Conservation (phyloP, 2,329 filamentous ascomycete genomes). For the Microdochium nivale region DNA sequence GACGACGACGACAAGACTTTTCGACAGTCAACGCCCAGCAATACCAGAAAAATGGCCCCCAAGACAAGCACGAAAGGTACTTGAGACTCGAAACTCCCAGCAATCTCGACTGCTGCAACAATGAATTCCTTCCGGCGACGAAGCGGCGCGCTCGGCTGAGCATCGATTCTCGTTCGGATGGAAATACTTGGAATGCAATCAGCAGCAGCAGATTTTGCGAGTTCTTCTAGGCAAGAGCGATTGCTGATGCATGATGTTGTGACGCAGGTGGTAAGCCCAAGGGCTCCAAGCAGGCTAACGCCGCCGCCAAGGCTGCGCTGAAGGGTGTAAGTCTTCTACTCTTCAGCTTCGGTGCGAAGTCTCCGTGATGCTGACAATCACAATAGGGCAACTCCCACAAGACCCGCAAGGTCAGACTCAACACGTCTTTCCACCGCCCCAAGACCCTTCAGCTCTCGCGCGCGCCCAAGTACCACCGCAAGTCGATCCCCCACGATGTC, state of each 20-base stretch:
- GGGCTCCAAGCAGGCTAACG: conserved; percentile 78
- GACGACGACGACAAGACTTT: conserved; percentile 11
- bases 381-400: conserved; percentile 57
- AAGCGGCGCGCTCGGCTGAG: neutral
- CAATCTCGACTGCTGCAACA: neutral
- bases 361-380: neutral
- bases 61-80: conserved; percentile 40
- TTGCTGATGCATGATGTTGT: conserved; percentile 57
- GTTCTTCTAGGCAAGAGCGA: conserved; percentile 57
- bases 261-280: conserved; percentile 48
- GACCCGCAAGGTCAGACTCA: conserved; percentile 84
- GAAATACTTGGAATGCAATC: conserved; percentile 33
- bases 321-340: conserved; percentile 68
- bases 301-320: conserved; percentile 91
- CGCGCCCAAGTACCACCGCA: conserved; percentile 91
- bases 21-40: conserved; percentile 10
- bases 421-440: conserved; percentile 93
- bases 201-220: conserved; percentile 72
- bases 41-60: conserved; percentile 25
- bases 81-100: conserved; percentile 11
- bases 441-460: conserved; percentile 93
- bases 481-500: conserved; percentile 81
- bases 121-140: neutral
- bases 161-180: conserved; percentile 8
- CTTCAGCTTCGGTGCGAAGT: neutral